phyloP scores from a whole-genome alignment of 2,329 filamentous ascomycete species.

The Alternaria gansuensis region DNA sequence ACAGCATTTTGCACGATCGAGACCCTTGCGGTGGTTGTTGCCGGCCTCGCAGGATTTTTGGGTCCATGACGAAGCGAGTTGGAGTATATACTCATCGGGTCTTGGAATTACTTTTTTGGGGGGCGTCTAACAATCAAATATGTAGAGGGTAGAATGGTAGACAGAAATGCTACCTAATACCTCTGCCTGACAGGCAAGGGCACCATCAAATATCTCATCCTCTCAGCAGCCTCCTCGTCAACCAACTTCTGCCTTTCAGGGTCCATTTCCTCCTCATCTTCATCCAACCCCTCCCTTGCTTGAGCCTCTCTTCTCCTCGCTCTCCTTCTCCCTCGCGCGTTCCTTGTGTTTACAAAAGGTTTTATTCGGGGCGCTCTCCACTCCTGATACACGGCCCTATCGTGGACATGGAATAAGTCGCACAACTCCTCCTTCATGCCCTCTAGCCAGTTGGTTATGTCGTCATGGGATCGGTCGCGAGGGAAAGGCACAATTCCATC shows the following conservation, averaged over 20 bases:
- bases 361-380: not conserved
- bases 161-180: not conserved
- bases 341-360: not conserved
- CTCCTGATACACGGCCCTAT: not conserved
- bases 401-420: conserved; percentile 1
- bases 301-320: not conserved
- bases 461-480: not conserved
- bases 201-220: not conserved
- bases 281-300: not conserved
- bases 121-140: not conserved
- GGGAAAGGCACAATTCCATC: not conserved
- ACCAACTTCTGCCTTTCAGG: not conserved
- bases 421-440: not conserved
- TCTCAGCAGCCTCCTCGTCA: not conserved
- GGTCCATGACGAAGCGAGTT: not conserved
- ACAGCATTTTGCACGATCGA: not conserved
- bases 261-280: not conserved
- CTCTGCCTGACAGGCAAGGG: not conserved
- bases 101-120: not conserved
- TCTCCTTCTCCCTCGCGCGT: not conserved
- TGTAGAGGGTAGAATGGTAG: not conserved
- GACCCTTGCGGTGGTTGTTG: not conserved
- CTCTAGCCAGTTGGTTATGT: not conserved
- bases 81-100: not conserved
- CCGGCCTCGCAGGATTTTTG: not conserved